phyloP scores from a whole-genome alignment of 345 rosid genomes.

The Euphorbia pulcherrima region DNA sequence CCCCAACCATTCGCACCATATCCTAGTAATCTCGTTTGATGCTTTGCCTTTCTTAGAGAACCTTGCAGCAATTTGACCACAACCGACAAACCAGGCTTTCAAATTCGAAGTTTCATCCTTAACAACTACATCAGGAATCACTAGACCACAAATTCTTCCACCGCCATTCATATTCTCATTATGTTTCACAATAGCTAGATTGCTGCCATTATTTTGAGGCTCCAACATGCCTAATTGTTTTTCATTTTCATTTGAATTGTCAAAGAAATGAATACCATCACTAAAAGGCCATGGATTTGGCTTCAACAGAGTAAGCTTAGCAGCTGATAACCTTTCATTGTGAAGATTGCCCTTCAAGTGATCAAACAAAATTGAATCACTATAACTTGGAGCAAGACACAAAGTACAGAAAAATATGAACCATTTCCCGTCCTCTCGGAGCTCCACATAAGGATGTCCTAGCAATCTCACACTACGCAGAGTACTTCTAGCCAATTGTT shows the following conservation, averaged over 20 bases:
- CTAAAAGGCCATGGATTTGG: constrained; percentile 87
- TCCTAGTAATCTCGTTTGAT: constrained; percentile 39
- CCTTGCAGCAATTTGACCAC: constrained; percentile 59
- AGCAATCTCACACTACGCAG: constrained; percentile 55
- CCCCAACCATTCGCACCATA: constrained; percentile 97
- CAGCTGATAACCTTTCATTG: constrained; percentile 58
- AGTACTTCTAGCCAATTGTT: constrained; percentile 62
- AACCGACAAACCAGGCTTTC: constrained; percentile 52
- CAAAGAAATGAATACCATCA: constrained; percentile 83
- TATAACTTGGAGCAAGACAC: constrained; percentile 81
- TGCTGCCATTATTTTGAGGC: constrained; percentile 24
- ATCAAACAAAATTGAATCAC: constrained; percentile 62
- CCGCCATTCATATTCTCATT: constrained; percentile 21
- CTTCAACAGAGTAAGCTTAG: constrained; percentile 64
- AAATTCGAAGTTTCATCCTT: constrained; percentile 56
- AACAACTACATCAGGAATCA: constrained; percentile 52
- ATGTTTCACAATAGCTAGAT: constrained; percentile 50
- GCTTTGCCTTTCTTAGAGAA: constrained; percentile 32
- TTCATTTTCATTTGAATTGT: constrained; percentile 36
- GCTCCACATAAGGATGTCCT: constrained; percentile 74
- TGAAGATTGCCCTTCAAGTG: constrained; percentile 83
- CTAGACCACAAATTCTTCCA: constrained; percentile 27
- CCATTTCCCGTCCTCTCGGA: constrained; percentile 72
- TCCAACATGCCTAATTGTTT: constrained; percentile 32
- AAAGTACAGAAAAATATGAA: constrained; percentile 77